phyloP scores from a whole-genome alignment of 1,284 basidiomycete genomes.

The Sparassis latifolia region DNA sequence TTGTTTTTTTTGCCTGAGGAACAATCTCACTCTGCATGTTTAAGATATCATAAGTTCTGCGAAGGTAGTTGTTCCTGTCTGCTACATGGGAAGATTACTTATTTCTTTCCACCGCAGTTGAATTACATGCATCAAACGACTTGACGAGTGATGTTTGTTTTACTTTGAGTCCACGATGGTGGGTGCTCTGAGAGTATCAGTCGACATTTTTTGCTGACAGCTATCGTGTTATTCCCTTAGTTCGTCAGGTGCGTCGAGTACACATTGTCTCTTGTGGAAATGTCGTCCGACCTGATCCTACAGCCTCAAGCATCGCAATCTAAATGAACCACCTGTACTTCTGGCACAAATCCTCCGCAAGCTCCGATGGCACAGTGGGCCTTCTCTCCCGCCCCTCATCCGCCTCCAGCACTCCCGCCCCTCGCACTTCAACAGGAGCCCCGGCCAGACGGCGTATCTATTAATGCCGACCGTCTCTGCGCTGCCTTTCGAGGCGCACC shows the following conservation, averaged over 20 bases:
- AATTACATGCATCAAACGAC: conserved; percentile 47
- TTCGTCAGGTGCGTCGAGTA: conserved; percentile 11
- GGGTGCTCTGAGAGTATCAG: conserved; percentile 11
- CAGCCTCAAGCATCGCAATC: conserved; percentile 55
- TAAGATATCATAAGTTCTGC: conserved; percentile 53
- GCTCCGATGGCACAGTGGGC: conserved; percentile 36
- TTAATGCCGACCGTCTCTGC: conserved; percentile 36
- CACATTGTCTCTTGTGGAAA: conserved; percentile 13
- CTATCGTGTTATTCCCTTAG: conserved; percentile 9
- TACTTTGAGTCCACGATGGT: conserved; percentile 51
- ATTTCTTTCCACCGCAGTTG: conserved; percentile 25
- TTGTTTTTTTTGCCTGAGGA: neutral
- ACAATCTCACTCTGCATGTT: neutral
- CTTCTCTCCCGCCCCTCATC: conserved; percentile 44
- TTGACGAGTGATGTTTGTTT: conserved; percentile 39
- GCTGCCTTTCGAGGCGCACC: conserved; percentile 44
- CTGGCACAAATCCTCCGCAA: conserved; percentile 18
- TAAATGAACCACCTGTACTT: conserved; percentile 53
- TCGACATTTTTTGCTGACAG: neutral
- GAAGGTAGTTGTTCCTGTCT: conserved; percentile 28
- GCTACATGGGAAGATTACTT: neutral
- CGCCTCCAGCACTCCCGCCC: conserved; percentile 42
- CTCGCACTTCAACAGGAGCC: conserved; percentile 33
- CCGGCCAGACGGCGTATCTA: conserved; percentile 49
- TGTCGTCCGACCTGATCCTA: conserved; percentile 25